phyloP scores from a whole-genome alignment of 768 basidiomycete genomes.

The Termitomyces sp. region DNA sequence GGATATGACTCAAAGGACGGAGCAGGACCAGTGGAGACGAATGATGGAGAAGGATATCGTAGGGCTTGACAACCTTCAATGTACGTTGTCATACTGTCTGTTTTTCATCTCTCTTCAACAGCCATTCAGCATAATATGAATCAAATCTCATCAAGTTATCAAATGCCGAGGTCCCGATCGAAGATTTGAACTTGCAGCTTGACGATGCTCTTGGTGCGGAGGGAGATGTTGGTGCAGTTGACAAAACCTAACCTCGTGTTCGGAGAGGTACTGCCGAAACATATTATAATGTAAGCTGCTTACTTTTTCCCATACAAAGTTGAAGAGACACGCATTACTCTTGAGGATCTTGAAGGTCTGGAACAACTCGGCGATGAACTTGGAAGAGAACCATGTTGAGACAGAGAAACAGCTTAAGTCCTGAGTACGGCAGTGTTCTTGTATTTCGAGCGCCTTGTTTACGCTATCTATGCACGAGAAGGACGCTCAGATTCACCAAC shows the following conservation, averaged over 20 bases:
- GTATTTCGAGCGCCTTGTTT: neutral
- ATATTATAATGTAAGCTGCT: neutral
- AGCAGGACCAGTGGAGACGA: conserved; percentile 75
- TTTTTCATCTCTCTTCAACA: neutral
- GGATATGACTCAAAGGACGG: conserved; percentile 84
- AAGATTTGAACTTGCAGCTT: conserved; percentile 89
- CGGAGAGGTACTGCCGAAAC: conserved; percentile 60
- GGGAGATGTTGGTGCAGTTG: conserved; percentile 91
- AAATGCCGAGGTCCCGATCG: conserved; percentile 89
- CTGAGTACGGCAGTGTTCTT: conserved; percentile 55
- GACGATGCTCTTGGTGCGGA: conserved; percentile 95
- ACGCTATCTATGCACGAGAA: conserved; percentile 48
- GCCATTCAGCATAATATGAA: conserved; percentile 69
- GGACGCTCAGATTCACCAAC: conserved; percentile 69
- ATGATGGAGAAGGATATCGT: conserved; percentile 91
- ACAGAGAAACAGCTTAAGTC: conserved; percentile 87
- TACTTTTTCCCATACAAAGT: conserved; percentile 67
- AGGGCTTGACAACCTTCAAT: conserved; percentile 74
- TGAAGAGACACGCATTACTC: conserved; percentile 94
- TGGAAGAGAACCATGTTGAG: conserved; percentile 93
- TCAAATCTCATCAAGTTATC: conserved; percentile 73
- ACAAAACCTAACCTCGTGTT: conserved; percentile 92
- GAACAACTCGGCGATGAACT: conserved; percentile 96
- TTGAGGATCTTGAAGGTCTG: conserved; percentile 94
- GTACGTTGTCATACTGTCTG: conserved; percentile 33